Evolutionary conservation across 306 rosid species (phyloP), one percentile per base, ranked within the genome.

Genomic region (Vachellia collinsii): DNA sequence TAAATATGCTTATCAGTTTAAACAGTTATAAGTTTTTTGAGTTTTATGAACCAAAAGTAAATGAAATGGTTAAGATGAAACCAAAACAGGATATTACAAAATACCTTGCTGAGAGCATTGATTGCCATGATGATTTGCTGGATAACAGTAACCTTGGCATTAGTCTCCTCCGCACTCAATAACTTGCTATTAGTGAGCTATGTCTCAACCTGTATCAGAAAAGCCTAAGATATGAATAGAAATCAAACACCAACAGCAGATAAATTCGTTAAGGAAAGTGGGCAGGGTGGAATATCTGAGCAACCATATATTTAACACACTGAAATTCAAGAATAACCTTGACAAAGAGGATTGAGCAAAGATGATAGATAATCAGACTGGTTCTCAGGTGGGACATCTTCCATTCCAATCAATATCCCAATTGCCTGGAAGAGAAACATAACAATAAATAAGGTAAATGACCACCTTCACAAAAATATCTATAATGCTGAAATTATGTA

Each of bases 101-200:
- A 63, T 77, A 95, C 99, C 99, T 95, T 95, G 94, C 99, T 95
- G 87, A 95, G 96, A 59, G 97, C 85, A 89, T 91, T 93, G 53
- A 95, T 95, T n/a, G 95, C 97, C 92, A 92, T 82, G 65, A 95
- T 93, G 75, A 93, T 95, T 87, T 95, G 97, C 93, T 93, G 94
- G 70, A 91, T 80, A 25, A 84, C 85, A 77, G 84, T 82, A 89
- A 93, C 66, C 85, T 93, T 95, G 80, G 86, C 86, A 78, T 88
- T 83, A 58, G 85, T 79, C 89, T 91, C 97, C 85, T 89, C 99
- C 16, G 76, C 81, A 75, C 87, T 85, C 86, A 80, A 84, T 77
- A 75, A 81, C 83, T 90, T 86, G 73, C 85, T 89, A 86, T 89
- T 91, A 77, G 81, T 82, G 46, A 93, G 87, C 88, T 93, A 85